phyloP scores from a whole-genome alignment of 768 basidiomycete genomes.

The Lyophyllum shimeji region DNA sequence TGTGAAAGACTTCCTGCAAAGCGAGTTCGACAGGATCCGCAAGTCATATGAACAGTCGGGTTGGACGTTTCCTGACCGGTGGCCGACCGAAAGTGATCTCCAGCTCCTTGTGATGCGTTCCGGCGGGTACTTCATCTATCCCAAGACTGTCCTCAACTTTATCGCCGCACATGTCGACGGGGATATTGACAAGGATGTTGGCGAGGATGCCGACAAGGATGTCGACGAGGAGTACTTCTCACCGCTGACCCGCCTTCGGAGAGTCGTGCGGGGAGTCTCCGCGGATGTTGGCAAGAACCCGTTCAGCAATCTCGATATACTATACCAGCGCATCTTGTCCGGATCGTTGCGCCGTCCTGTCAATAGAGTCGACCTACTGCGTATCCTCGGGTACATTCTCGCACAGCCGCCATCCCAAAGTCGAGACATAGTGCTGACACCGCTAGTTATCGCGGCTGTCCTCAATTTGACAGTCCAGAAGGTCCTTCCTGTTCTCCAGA shows the following conservation, averaged over 20 bases:
- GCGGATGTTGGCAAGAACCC: neutral
- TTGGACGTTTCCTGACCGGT: neutral
- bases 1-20: neutral
- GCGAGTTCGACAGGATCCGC: neutral
- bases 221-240: neutral
- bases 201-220: no score
- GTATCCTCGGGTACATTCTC: neutral
- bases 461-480: neutral
- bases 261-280: neutral
- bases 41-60: neutral
- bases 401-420: neutral
- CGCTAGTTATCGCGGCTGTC: neutral
- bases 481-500: neutral
- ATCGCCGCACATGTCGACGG: no score
- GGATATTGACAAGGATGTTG: no score
- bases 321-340: neutral
- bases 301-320: neutral
- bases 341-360: neutral
- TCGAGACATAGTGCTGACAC: neutral
- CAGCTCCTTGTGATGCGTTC: neutral
- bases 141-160: neutral
- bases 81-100: neutral
- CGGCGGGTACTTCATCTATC: neutral
- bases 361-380: neutral
- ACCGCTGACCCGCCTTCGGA: neutral